These are phyloP conservation scores for Myriosclerotinia curreyana DNA, from an alignment of 2,329 filamentous ascomycete species.

Conservation along the genomic window DNA sequence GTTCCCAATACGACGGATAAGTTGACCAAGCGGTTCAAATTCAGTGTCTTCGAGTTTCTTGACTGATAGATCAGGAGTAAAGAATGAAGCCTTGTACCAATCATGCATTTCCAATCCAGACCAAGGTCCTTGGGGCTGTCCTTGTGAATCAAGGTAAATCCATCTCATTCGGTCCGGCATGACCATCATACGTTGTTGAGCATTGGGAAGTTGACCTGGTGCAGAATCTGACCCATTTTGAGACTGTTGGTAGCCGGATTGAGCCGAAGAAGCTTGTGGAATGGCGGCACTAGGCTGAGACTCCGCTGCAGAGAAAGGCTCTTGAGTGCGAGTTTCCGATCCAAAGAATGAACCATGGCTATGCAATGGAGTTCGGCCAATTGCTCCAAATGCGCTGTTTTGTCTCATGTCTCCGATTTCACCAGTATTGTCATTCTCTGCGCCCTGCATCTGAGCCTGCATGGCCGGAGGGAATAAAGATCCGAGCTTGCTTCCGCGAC, in stretches of 20 bases:
- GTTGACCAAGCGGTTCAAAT: constrained; percentile 90
- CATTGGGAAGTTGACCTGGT: constrained; percentile 64
- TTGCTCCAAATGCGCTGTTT: constrained; percentile 61
- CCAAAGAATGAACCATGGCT: constrained; percentile 54
- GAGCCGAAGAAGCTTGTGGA: constrained; percentile 33
- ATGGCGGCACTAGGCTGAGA: constrained; percentile 31
- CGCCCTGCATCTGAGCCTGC: constrained; percentile 83
- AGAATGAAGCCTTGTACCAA: constrained; percentile 99
- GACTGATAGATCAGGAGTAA: constrained; percentile 88
- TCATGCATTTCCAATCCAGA: constrained; percentile 99
- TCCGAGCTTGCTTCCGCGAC: constrained; percentile 76
- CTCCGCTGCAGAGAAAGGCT: constrained; percentile 34
- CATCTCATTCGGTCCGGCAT: constrained; percentile 99
- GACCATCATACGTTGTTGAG: constrained; percentile 85
- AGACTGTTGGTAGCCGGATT: constrained; percentile 36
- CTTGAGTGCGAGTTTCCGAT: constrained; percentile 31
- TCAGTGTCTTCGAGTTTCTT: constrained; percentile 92
- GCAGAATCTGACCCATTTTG: constrained; percentile 47
- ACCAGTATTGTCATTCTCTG: constrained; percentile 60
- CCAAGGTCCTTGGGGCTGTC: constrained; percentile 88
- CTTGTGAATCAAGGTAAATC: constrained; percentile 96
- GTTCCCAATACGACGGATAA: constrained; percentile 94
- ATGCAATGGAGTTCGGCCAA: constrained; percentile 61
- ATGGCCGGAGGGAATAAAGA: constrained; percentile 84
- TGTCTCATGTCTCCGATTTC: constrained; percentile 61